These are phyloP conservation scores for Tylopilus subfusipes DNA, from an alignment of 768 basidiomycete species.

Conservation along the genomic window DNA sequence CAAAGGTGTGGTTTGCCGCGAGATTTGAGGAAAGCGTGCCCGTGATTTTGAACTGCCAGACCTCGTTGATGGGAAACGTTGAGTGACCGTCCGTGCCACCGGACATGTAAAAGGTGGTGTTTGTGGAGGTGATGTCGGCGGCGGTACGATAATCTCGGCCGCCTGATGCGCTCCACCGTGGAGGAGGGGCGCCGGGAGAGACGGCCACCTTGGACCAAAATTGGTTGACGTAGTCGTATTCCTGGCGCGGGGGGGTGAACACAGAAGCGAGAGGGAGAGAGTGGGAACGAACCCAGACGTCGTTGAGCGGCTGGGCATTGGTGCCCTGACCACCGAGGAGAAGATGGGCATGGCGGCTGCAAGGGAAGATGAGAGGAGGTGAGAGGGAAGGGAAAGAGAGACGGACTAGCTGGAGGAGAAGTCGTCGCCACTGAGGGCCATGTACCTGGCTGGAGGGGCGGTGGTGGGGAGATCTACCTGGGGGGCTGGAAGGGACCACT, in stretches of 20 bases:
- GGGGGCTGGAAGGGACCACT: conserved; percentile 58
- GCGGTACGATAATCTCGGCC: conserved; percentile 61
- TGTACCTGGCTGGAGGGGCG: conserved; percentile 60
- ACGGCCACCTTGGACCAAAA: conserved; percentile 69
- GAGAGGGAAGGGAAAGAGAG: conserved; percentile 6
- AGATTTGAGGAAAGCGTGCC: conserved; percentile 72
- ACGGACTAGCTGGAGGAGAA: conserved; percentile 81
- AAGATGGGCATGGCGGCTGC: conserved; percentile 70
- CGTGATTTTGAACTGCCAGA: conserved; percentile 68
- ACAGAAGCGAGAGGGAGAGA: neutral
- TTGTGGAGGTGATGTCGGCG: conserved; percentile 35
- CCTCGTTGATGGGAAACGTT: conserved; percentile 52
- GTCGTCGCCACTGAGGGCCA: conserved; percentile 63
- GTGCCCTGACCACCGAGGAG: conserved; percentile 66
- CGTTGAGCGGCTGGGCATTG: conserved; percentile 53
- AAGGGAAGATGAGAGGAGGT: conserved; percentile 13
- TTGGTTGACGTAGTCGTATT: conserved; percentile 70
- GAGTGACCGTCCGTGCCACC: conserved; percentile 60
- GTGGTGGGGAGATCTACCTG: conserved; percentile 43
- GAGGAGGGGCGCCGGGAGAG: conserved; percentile 50
- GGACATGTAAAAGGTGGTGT: conserved; percentile 69
- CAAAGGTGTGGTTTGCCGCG: conserved; percentile 41
- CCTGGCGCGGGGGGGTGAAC: conserved; percentile 44
- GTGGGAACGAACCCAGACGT: conserved; percentile 63
- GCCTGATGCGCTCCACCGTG: conserved; percentile 70